Base-by-base conservation (phyloP, 768 basidiomycete genomes). In the Hygrocybe coccinea region DNA sequence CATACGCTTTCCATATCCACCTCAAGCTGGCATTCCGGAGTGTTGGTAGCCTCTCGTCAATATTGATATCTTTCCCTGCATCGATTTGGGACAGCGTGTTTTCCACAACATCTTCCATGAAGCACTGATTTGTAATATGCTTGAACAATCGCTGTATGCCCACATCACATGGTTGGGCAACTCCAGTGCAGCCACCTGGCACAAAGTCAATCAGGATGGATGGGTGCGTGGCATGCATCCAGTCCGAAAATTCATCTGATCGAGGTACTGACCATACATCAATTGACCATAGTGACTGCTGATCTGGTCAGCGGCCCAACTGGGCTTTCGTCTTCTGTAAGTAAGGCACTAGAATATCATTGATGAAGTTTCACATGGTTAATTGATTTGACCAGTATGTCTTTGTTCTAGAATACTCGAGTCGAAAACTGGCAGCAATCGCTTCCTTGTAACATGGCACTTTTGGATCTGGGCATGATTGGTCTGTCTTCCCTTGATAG, bases 261-360 rank as follows among this genome's bases (percentile, higher is more conserved):
- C 68, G 62, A 55, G 77, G 76, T 2, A 76, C 73, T 0, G 64
- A 66, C 71, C 70, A 76, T 1, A 70, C 64, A n/a, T n/a, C n/a
- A n/a, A n/a, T n/a, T n/a, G n/a, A n/a, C n/a, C n/a, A n/a, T n/a
- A n/a, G n/a, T n/a, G 3, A 59, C 54, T 12, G 53, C 43, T 74
- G 73, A 6, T n/a, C 41, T 41, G n/a, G n/a, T 15, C 56, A 45
- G 53, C 55, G 38, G 43, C 57, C 44, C 24, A 56, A 58, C 15
- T 41, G 6, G 5, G 17, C 22, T 51, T 63, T 65, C 44, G 37
- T 41, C 5, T 33, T 10, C 15, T 60, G 53, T 25, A 65, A 66
- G 39, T 65, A 63, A 5, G 62, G 62, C 54, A 58, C 51, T 14
- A 64, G 39, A 14, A 70, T 64, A n/a, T 65, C 54, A n/a, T 64